phyloP scores from a whole-genome alignment of 331 rosid genomes.

The Telfairia occidentalis region DNA sequence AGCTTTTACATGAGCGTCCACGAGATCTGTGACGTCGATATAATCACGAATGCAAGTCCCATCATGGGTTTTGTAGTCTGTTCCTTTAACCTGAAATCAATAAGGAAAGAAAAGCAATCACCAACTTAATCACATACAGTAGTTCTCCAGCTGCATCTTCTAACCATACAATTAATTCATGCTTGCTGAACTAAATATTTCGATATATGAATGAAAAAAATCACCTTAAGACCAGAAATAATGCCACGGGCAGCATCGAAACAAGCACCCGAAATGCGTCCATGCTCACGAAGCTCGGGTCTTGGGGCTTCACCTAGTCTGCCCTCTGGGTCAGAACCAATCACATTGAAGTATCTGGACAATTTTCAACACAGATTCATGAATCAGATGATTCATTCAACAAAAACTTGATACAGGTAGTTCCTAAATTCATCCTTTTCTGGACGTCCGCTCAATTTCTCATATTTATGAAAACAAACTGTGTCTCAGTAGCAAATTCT shows the following conservation, averaged over 20 bases:
- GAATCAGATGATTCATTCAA: background rate
- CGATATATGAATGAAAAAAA: background rate
- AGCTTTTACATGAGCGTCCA: constrained; percentile 46
- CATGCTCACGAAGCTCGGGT: constrained; percentile 41
- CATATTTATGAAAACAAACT: background rate
- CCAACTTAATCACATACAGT: background rate
- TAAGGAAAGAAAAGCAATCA: background rate
- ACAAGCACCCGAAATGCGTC: constrained; percentile 47
- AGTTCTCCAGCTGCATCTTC: background rate
- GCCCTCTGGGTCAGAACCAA: constrained; percentile 47
- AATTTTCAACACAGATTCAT: background rate
- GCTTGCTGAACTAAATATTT: background rate
- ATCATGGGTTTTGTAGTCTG: constrained; percentile 32
- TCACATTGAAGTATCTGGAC: constrained; percentile 41
- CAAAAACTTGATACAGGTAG: background rate
- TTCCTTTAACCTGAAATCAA: constrained; percentile 29
- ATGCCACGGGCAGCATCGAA: constrained; percentile 45
- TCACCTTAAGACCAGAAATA: constrained; percentile 35
- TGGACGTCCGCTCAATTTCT: background rate
- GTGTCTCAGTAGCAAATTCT: background rate
- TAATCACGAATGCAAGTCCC: constrained; percentile 46
- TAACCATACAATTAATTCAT: background rate
- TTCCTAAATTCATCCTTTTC: background rate
- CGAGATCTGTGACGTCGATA: constrained; percentile 44
- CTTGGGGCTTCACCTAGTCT: constrained; percentile 47